Conservation (phyloP, 768 basidiomycete species). For the Asterophora lycoperdoides region DNA sequence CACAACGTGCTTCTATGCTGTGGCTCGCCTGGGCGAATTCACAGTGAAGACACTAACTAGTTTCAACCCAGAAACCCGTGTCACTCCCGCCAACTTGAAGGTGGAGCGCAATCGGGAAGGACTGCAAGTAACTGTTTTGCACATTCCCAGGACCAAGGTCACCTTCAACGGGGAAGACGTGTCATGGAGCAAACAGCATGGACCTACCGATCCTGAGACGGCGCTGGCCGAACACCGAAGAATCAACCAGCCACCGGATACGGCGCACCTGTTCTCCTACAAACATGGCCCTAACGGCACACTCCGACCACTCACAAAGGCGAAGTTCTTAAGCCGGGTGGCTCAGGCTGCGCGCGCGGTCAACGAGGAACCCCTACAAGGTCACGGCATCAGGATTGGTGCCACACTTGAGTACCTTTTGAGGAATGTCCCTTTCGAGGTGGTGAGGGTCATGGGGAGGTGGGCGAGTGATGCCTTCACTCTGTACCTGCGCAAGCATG, state of each 20-base stretch:
- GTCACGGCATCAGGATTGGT: constrained; percentile 24
- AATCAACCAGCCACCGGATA: not conserved
- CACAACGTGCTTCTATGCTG: not conserved
- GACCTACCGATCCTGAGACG: constrained; percentile 6
- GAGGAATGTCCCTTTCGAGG: constrained; percentile 6
- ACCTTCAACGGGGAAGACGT: constrained; percentile 9
- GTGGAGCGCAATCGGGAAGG: not conserved
- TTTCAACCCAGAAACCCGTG: not conserved
- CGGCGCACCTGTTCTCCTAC: constrained; percentile 3
- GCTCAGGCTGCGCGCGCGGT: not conserved
- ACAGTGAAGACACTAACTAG: not conserved
- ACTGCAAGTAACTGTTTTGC: not conserved
- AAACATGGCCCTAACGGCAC: not conserved
- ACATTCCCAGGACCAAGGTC: constrained; percentile 1
- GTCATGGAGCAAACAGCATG: constrained; percentile 8
- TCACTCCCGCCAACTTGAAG: not conserved
- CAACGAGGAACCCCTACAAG: constrained; percentile 11
- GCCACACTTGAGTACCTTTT: constrained; percentile 23
- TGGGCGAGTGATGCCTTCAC: too few relatives aligned
- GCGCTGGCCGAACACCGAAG: constrained; percentile 4
- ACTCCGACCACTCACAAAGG: constrained; percentile 17
- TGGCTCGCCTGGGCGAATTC: not conserved
- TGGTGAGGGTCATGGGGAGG: not conserved
- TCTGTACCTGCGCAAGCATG: too few relatives aligned
- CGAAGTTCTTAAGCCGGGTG: constrained; percentile 15